Percentiles rank a stretch among this genome's conserved stretches.
These are phyloP conservation scores for Chytridium lagenaria DNA, from an alignment of 371 early-diverging fungal species.

Conservation along the genomic window DNA sequence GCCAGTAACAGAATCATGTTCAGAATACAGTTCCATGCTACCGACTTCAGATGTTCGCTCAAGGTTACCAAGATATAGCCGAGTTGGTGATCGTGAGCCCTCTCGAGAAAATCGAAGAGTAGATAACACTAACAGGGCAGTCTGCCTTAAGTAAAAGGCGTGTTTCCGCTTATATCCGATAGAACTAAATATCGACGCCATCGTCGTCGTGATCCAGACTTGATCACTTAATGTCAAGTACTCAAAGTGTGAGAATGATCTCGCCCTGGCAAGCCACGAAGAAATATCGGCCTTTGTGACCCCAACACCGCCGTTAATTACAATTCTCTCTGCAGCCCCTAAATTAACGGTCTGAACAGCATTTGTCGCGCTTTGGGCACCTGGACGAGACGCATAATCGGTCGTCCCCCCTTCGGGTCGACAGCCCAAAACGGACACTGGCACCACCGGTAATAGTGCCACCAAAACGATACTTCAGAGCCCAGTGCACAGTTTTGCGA, in stretches of 20 bases:
- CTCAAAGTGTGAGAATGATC: conserved; percentile 53
- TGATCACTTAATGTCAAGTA: conserved; percentile 67
- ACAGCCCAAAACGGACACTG: conserved; percentile 31
- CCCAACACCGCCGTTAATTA: conserved; percentile 49
- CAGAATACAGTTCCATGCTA: neutral
- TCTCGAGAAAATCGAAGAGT: conserved; percentile 24
- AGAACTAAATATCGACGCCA: conserved; percentile 65
- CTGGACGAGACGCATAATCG: neutral
- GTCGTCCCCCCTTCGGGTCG: conserved; percentile 23
- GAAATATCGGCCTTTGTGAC: conserved; percentile 59
- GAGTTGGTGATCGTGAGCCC: conserved; percentile 8
- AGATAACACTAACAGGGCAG: conserved; percentile 59
- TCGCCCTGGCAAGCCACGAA: conserved; percentile 66
- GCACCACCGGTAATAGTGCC: conserved; percentile 48
- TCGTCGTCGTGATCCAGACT: conserved; percentile 55
- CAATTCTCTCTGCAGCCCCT: conserved; percentile 34
- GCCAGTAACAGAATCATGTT: conserved; percentile 17
- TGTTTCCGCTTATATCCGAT: conserved; percentile 76
- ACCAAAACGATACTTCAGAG: conserved; percentile 52
- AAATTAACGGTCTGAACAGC: conserved; percentile 34
- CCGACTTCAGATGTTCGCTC: neutral
- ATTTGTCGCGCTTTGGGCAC: conserved; percentile 14
- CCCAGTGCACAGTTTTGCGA: conserved; percentile 56
- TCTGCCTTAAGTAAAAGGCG: conserved; percentile 73
- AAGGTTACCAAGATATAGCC: neutral